Percentiles rank a stretch among this genome's conserved stretches.
phyloP scores from a whole-genome alignment of 2,329 filamentous ascomycete species.

The Epichloe hybrida region DNA sequence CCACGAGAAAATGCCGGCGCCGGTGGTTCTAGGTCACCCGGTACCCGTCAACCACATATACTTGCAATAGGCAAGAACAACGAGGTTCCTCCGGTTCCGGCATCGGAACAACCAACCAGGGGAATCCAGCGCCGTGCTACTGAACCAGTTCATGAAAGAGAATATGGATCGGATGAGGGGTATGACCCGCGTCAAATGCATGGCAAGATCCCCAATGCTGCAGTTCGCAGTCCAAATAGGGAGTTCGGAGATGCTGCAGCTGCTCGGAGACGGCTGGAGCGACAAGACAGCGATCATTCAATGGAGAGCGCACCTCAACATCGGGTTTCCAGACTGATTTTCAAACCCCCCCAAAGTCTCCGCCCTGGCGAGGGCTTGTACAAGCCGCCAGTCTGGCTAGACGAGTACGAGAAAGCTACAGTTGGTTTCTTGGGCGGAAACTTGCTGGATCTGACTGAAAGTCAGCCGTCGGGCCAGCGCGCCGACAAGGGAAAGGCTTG shows the following conservation, averaged over 20 bases:
- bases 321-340: conserved; percentile 28
- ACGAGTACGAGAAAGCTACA: conserved; percentile 60
- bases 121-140: conserved; percentile 17
- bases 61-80: conserved; percentile 15
- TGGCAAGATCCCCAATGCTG: conserved; percentile 5
- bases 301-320: conserved; percentile 20
- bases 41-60: conserved; percentile 3
- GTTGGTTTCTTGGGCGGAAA: conserved; percentile 45
- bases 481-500: conserved; percentile 48
- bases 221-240: not conserved
- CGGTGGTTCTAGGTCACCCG: conserved; percentile 2
- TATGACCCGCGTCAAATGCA: conserved; percentile 13
- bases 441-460: conserved; percentile 45
- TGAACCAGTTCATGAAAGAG: conserved; percentile 16
- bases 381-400: conserved; percentile 43
- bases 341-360: conserved; percentile 25
- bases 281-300: conserved; percentile 18
- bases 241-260: conserved; percentile 9
- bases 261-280: conserved; percentile 12
- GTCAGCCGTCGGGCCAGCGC: conserved; percentile 14
- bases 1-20: conserved; percentile 27
- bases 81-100: conserved; percentile 18
- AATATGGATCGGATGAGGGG: conserved; percentile 16
- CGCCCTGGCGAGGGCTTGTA: conserved; percentile 43
- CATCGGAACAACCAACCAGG: conserved; percentile 4